Percentiles rank a stretch among this genome's conserved stretches.
Evolutionary conservation across 2,329 filamentous ascomycete genomes (phyloP).

Genomic region (Tolypocladium sp.): DNA sequence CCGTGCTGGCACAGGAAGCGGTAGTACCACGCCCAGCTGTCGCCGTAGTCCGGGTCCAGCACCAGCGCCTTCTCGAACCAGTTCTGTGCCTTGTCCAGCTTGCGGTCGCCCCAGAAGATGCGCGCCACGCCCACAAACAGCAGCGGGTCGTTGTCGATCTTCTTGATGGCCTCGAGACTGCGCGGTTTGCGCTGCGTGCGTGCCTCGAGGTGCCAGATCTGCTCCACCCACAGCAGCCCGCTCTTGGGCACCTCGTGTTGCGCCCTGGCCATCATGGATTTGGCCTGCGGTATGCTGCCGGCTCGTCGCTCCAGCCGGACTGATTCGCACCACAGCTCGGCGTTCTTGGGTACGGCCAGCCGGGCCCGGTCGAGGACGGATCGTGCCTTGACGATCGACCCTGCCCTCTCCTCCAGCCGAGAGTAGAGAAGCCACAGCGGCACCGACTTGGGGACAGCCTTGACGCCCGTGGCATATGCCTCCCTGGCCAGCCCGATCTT

Average conservation of each 20-base stretch:
- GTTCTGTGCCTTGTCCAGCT: constrained; percentile 84
- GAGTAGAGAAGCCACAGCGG: constrained; percentile 85
- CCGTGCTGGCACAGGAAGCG: constrained; percentile 90
- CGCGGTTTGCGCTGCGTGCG: constrained; percentile 88
- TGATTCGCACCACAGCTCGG: constrained; percentile 86
- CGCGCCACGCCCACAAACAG: constrained; percentile 87
- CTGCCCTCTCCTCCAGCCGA: constrained; percentile 76
- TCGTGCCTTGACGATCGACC: constrained; percentile 81
- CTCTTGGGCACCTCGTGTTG: constrained; percentile 84
- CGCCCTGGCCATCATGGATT: constrained; percentile 86
- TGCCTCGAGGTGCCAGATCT: constrained; percentile 88
- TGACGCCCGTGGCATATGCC: constrained; percentile 80
- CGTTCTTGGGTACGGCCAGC: constrained; percentile 75
- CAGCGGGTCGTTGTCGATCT: constrained; percentile 83
- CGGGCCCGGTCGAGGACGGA: constrained; percentile 88
- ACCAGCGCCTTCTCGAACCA: constrained; percentile 98
- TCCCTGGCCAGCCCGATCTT: constrained; percentile 80
- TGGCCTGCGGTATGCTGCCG: constrained; percentile 74
- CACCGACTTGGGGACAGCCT: constrained; percentile 75
- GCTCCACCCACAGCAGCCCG: constrained; percentile 85
- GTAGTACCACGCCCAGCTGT: constrained; percentile 98
- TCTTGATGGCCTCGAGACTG: constrained; percentile 90
- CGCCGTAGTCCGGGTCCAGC: constrained; percentile 76
- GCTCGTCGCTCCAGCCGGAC: constrained; percentile 85
- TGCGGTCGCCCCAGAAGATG: constrained; percentile 92